Evolutionary conservation across 164 flowering plant genomes (phyloP).

Genomic region (Vitis riparia): DNA sequence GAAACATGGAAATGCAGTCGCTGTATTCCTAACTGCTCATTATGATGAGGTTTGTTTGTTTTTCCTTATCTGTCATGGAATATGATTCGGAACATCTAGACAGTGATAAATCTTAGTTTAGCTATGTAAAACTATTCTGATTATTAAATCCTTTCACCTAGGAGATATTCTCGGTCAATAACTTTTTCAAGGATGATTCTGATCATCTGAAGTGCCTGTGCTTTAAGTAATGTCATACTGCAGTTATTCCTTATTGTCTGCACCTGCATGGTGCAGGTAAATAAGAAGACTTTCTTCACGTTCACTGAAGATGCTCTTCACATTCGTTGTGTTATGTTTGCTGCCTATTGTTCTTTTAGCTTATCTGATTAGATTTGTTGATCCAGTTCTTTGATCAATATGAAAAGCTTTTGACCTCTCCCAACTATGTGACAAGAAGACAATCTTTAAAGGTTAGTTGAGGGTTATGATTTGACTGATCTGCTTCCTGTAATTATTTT

Average conservation of each 20-base stretch:
- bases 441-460: slow-evolving; percentile 89
- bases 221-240: neutral
- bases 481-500: slow-evolving; percentile 1
- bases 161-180: slow-evolving; percentile 6
- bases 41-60: slow-evolving; percentile 75
- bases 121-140: neutral
- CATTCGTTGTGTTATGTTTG: neutral
- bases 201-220: neutral
- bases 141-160: slow-evolving; percentile 2
- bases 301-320: no score
- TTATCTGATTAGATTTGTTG: slow-evolving; percentile 17
- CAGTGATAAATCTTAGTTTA: neutral
- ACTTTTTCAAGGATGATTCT: neutral
- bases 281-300: slow-evolving; percentile 1
- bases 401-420: slow-evolving; percentile 78
- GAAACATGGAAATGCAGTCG: slow-evolving; percentile 65
- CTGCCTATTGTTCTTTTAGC: slow-evolving; percentile 8
- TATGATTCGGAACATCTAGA: slow-evolving; percentile 5
- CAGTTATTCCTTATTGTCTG: neutral
- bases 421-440: slow-evolving; percentile 95
- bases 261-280: slow-evolving; percentile 5
- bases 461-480: slow-evolving; percentile 1
- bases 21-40: slow-evolving; percentile 68
- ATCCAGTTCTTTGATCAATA: slow-evolving; percentile 85
- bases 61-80: neutral